Evolutionary conservation across 2,329 filamentous ascomycete genomes (phyloP), one percentile per base, ranked within the genome.

Genomic region (Pestalotiopsis sp.): DNA sequence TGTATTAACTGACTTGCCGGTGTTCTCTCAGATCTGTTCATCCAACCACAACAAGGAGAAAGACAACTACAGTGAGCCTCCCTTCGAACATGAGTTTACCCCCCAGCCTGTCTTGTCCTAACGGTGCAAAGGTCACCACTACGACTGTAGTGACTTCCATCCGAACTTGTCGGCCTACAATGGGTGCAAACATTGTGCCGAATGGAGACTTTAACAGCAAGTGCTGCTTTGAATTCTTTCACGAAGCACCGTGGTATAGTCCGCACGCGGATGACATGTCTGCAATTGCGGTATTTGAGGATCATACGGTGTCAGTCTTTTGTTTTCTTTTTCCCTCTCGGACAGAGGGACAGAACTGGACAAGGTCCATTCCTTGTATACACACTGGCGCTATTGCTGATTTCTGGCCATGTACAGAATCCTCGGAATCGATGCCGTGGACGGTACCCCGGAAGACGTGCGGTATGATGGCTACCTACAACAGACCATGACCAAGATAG

Each of bases 321-420:
- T 17, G 13, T 45, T 45, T 13, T 70, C 70, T 70, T 73, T 62
- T 67, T 45, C 5, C 17, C 11, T 45, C 41, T 13, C 13, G 40
- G 9, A 36, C 7, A 36, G 2, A 6, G 9, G 31, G 7, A 2
- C 31, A 36, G 31, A 36, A 36, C 9, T 9, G 31, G 6, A 9
- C 31, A 36, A 36, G 31, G 31, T 36, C 31, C 31, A 36, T 9
- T 45, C 13, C 12, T 45, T 14, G 41, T 4, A 11, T 45, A 45
- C 12, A 13, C 12, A 17, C 13, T 17, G 40, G 40, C 12, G 11
- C 41, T 17, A 14, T 45, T 45, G 13, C 41, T 45, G 41, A 45
- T 45, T 45, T 45, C 41, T 45, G 1, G 17, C 31, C 31, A 36
- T 36, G 31, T 14, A 45, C 41, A 45, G 41, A 45, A 17, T 5